phyloP scores from a whole-genome alignment of 371 early-diverging fungal genomes.

The Cladochytrium tenue region DNA sequence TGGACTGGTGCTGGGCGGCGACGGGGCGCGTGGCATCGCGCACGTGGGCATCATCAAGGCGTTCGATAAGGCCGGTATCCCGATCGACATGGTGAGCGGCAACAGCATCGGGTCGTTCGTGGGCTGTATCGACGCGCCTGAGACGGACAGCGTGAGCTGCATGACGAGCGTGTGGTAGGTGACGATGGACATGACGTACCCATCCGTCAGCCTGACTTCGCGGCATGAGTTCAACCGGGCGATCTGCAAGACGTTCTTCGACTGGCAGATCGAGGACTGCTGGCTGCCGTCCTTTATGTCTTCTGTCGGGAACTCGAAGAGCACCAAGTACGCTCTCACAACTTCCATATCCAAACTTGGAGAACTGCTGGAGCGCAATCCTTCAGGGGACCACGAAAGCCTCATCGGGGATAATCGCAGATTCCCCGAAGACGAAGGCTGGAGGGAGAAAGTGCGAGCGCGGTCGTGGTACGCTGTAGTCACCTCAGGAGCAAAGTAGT shows the following conservation, averaged over 20 bases:
- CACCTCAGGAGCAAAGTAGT: background rate
- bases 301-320: slow-evolving; percentile 44
- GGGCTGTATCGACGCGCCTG: slow-evolving; percentile 92
- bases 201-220: slow-evolving; percentile 87
- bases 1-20: slow-evolving; percentile 98
- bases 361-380: background rate
- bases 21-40: slow-evolving; percentile 97
- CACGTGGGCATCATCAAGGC: slow-evolving; percentile 97
- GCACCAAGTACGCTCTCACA: background rate
- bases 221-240: slow-evolving; percentile 93
- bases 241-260: slow-evolving; percentile 88
- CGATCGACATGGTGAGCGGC: slow-evolving; percentile 98
- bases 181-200: slow-evolving; percentile 94
- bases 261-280: slow-evolving; percentile 94
- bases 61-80: slow-evolving; percentile 97
- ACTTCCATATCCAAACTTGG: background rate
- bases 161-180: slow-evolving; percentile 88
- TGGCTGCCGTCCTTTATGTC: slow-evolving; percentile 95
- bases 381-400: background rate
- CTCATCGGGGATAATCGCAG: background rate
- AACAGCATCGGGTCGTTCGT: slow-evolving; percentile 98
- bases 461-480: background rate
- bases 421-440: background rate
- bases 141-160: slow-evolving; percentile 84
- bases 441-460: background rate